These are phyloP conservation scores for Trichosporon faecale DNA, from an alignment of 1,284 basidiomycete species.

Conservation along the genomic window DNA sequence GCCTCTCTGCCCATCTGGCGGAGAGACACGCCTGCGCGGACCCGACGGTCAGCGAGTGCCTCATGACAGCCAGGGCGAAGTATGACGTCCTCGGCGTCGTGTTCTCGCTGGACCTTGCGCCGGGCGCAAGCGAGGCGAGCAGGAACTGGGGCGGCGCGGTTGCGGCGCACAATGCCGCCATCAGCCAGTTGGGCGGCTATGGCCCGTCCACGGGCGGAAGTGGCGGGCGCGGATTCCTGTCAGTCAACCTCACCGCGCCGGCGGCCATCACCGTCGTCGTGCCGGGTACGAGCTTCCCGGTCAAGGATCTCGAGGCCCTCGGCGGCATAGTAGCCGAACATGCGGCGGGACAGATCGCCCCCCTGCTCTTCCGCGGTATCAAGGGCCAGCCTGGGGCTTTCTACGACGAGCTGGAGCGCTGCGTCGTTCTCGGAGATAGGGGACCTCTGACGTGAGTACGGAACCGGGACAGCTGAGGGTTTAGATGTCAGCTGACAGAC, in stretches of 20 bases:
- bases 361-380: conserved; percentile 9
- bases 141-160: conserved; percentile 10
- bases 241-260: conserved; percentile 27
- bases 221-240: conserved; percentile 14
- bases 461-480: too few relatives aligned
- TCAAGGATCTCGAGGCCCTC: conserved; percentile 33
- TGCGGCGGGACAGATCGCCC: conserved; percentile 27
- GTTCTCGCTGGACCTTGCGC: conserved; percentile 28
- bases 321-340: conserved; percentile 29
- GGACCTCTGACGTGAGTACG: conserved; percentile 29
- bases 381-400: conserved; percentile 20
- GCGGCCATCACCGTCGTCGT: conserved; percentile 20
- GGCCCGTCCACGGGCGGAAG: conserved; percentile 23
- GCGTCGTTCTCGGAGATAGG: conserved; percentile 21
- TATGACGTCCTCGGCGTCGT: conserved; percentile 26
- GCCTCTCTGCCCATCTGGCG: conserved; percentile 21
- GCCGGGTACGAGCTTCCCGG: conserved; percentile 32
- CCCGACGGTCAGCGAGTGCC: conserved; percentile 8
- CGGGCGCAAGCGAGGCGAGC: not conserved
- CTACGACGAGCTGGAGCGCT: conserved; percentile 36
- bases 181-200: not conserved
- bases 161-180: not conserved
- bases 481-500: conserved; percentile 10
- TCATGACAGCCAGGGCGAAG: conserved; percentile 23
- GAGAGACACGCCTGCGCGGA: conserved; percentile 15